A percentile compares a stretch with the other conserved stretches of the same genome.
Evolutionary conservation across 1,139 yeast genomes (phyloP).

Genomic region (Yamadazyma spencermartinsiae): DNA sequence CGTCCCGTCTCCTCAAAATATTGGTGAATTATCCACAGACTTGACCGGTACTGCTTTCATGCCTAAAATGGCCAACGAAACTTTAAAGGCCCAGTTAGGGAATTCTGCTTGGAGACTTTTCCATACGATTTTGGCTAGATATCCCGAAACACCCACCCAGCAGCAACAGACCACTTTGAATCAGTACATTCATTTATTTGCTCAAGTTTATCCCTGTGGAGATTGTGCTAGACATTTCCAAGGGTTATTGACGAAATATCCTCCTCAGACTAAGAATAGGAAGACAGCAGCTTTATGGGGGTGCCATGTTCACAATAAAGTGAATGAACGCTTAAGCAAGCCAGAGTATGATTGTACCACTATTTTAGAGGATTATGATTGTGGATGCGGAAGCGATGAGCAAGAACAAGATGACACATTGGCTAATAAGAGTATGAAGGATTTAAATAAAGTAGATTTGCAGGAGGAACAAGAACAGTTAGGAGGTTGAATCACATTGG

Average conservation of each 20-base stretch:
- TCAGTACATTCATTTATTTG: conserved; percentile 57
- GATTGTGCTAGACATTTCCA: conserved; percentile 95
- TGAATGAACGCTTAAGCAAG: conserved; percentile 71
- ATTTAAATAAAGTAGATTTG: conserved; percentile 43
- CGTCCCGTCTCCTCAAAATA: background rate
- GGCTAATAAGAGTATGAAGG: conserved; percentile 38
- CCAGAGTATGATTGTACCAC: conserved; percentile 78
- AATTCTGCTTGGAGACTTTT: conserved; percentile 84
- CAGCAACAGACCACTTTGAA: conserved; percentile 63
- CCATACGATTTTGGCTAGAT: conserved; percentile 89
- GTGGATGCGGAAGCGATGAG: conserved; percentile 89
- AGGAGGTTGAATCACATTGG: conserved; percentile 43
- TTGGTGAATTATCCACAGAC: conserved; percentile 3
- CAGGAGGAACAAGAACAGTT: conserved; percentile 42
- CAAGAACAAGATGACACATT: conserved; percentile 41
- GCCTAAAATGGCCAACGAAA: conserved; percentile 77
- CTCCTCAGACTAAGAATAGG: conserved; percentile 81
- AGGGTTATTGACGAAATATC: conserved; percentile 61
- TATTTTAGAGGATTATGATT: conserved; percentile 86
- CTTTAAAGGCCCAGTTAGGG: conserved; percentile 72
- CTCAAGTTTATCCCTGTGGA: conserved; percentile 87
- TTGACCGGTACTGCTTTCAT: conserved; percentile 61
- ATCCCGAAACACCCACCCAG: conserved; percentile 75
- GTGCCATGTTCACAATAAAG: conserved; percentile 87
- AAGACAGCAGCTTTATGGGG: conserved; percentile 95